A percentile compares a stretch with the other conserved stretches of the same genome.
These are phyloP conservation scores for Apium graveolens DNA, from an alignment of 129 eudicot species.

Conservation along the genomic window DNA sequence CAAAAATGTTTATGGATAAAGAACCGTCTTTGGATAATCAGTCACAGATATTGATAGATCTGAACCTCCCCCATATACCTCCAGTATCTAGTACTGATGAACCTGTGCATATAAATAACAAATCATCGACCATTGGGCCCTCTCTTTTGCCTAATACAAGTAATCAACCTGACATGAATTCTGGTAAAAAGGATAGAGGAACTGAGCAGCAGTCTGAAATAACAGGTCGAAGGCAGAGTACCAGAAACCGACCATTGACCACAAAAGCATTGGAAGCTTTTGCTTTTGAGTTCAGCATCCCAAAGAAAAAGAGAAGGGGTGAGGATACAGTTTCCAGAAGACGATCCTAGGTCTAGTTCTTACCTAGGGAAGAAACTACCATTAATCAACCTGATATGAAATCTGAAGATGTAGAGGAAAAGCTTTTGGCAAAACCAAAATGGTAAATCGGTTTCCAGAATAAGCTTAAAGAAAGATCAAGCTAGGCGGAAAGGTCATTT, in stretches of 20 bases:
- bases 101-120: not conserved
- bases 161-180: constrained; percentile 8
- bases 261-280: constrained; percentile 51
- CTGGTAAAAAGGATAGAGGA: not conserved
- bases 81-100: constrained; percentile 14
- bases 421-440: constrained; percentile 17
- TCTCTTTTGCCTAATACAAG: constrained; percentile 8
- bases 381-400: not conserved
- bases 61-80: constrained; percentile 31
- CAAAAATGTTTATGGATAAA: not conserved
- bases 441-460: constrained; percentile 11
- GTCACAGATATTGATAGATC: constrained; percentile 21
- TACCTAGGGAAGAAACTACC: constrained; percentile 19
- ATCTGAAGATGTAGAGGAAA: not conserved
- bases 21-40: constrained; percentile 1
- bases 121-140: not conserved
- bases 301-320: constrained; percentile 28
- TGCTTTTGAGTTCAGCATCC: constrained; percentile 28
- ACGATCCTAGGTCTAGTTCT: constrained; percentile 13
- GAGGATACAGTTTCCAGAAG: constrained; percentile 2
- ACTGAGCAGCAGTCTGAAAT: constrained; percentile 15
- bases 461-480: not conserved
- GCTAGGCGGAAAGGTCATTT: constrained; percentile 1
- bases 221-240: constrained; percentile 42
- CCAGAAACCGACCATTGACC: constrained; percentile 47